Percentiles rank a stretch among this genome's conserved stretches.
Evolutionary conservation across 495 filamentous ascomycete species (phyloP).

Genomic region (Darksidea phi): DNA sequence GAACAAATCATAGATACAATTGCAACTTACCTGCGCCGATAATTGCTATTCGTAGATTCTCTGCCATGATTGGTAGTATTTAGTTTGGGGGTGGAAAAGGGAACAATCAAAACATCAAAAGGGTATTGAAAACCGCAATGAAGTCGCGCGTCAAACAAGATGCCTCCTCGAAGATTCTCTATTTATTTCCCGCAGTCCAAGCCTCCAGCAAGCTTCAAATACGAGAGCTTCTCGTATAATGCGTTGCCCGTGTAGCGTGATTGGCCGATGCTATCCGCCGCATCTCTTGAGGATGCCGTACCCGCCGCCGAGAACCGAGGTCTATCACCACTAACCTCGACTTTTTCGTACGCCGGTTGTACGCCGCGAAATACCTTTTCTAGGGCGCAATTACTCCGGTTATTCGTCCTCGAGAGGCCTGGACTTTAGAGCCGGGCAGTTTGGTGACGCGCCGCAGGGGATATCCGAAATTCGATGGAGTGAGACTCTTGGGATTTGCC

Average conservation of each 20-base stretch:
- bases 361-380: conserved; percentile 1
- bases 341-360: background rate
- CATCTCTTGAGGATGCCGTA: conserved; percentile 14
- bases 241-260: background rate
- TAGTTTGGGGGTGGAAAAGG: background rate
- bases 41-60: conserved; percentile 46
- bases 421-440: background rate
- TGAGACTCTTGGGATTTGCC: background rate
- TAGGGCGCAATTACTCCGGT: background rate
- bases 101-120: background rate
- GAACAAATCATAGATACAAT: background rate
- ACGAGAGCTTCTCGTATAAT: background rate
- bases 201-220: background rate
- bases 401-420: background rate
- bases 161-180: background rate
- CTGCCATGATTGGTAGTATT: conserved; percentile 22
- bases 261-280: conserved; percentile 2
- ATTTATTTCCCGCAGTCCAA: background rate
- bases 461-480: background rate
- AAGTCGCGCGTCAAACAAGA: background rate
- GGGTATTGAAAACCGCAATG: background rate
- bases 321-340: background rate
- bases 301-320: conserved; percentile 16
- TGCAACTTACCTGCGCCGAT: conserved; percentile 39
- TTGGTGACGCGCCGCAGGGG: background rate